Conservation (phyloP, 805 yeast species). For the Spathaspora hagerdaliae region DNA sequence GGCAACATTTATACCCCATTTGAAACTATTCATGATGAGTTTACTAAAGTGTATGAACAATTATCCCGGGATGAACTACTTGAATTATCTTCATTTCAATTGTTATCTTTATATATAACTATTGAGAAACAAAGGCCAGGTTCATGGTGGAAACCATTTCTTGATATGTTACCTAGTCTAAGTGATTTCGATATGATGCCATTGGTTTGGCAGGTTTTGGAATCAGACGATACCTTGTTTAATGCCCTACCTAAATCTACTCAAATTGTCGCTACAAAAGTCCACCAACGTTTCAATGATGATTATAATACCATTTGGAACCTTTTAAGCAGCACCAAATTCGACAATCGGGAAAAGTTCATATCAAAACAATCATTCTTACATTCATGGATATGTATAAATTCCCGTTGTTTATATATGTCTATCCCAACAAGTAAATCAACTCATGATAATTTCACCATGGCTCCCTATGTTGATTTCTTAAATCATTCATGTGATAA, state of each 20-base stretch:
- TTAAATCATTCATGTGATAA: slow-evolving; percentile 65
- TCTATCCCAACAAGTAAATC: slow-evolving; percentile 51
- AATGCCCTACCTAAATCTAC: slow-evolving; percentile 44
- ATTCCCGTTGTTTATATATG: slow-evolving; percentile 87
- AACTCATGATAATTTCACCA: slow-evolving; percentile 66
- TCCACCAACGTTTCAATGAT: slow-evolving; percentile 34
- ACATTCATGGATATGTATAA: slow-evolving; percentile 84
- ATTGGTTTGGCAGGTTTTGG: slow-evolving; percentile 50
- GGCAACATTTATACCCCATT: slow-evolving; percentile 21
- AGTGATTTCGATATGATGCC: slow-evolving; percentile 58
- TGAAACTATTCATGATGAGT: slow-evolving; percentile 14
- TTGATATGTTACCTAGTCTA: slow-evolving; percentile 57
- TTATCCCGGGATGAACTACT: slow-evolving; percentile 32
- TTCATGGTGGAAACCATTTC: slow-evolving; percentile 68
- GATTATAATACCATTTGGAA: slow-evolving; percentile 42
- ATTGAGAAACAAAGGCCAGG: slow-evolving; percentile 38
- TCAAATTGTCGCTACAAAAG: slow-evolving; percentile 34
- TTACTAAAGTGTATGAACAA: slow-evolving; percentile 26
- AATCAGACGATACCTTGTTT: slow-evolving; percentile 23
- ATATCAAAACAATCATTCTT: slow-evolving; percentile 33
- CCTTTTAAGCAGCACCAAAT: slow-evolving; percentile 9
- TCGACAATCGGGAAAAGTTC: background rate
- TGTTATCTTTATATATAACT: slow-evolving; percentile 47
- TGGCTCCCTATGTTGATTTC: slow-evolving; percentile 90
- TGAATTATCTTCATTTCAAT: slow-evolving; percentile 54